Base-by-base conservation (phyloP, 345 rosid species). In the Corchorus capsularis region DNA sequence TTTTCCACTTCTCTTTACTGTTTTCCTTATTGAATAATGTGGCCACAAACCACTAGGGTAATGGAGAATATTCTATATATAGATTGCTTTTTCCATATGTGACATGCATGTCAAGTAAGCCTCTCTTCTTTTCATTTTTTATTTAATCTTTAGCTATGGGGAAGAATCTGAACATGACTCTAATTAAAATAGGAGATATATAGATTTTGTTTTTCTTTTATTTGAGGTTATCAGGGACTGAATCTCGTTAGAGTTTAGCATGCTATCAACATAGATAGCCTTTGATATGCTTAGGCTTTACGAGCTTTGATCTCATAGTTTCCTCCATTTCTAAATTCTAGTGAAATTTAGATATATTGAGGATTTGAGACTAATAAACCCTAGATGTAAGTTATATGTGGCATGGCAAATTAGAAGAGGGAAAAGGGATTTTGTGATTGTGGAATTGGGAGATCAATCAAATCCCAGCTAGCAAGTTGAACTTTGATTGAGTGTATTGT, bases 1-100 rank as follows among this genome's bases (percentile, higher is more conserved):
- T 43, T 75, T 32, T 57, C 54, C 62, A 73, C 54, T 79, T 78
- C 78, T 73, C 67, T 47, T 22, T 37, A 10, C 7, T 62, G 4
- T 69, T 77, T 37, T 80, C 55, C 19, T 57, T 49, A 8, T 39
- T 75, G 68, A 45, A 76, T 60, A 22, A 45, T 59, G 1, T 20
- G 37, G 52, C 4, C 11, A 14, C 41, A 41, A 39, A 54, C 16
- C 15, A 53, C 39, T 7, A 7, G 10, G 72, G 35, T 45, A 55
- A 56, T 8, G 34, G 53, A 20, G 20, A 15, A 59, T 69, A 27
- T 50, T 43, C 50, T 57, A 46, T 17, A 72, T 9, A 71, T 55
- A 19, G 14, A 39, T n/a, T 41, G 6, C 53, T 14, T 71, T 71
- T n/a, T 14, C 35, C 50, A 11, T n/a, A 7, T 45, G 16, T 52